phyloP scores from a whole-genome alignment of 106 monocot genomes.

The Acanthochlamys bracteata region DNA sequence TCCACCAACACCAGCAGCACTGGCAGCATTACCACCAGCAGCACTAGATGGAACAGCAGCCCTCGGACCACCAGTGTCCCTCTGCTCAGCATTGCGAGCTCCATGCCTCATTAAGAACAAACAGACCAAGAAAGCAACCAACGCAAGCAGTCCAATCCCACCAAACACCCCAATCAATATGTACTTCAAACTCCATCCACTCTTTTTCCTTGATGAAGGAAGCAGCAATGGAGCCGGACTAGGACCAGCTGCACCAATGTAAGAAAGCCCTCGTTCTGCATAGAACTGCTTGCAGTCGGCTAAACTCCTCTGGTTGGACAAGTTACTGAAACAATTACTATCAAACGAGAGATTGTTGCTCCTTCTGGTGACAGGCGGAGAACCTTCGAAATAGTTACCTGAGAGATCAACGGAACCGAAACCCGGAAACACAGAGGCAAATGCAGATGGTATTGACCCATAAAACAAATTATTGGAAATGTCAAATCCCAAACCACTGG shows the following conservation, averaged over 20 bases:
- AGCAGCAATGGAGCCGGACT: slow-evolving; percentile 8
- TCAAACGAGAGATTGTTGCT: slow-evolving; percentile 20
- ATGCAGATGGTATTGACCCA: slow-evolving; percentile 24
- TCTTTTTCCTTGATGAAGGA: slow-evolving; percentile 23
- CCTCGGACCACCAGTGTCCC: slow-evolving; percentile 2
- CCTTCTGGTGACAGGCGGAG: slow-evolving; percentile 1
- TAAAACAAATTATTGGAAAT: slow-evolving; percentile 64
- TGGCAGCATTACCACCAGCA: neutral
- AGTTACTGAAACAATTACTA: slow-evolving; percentile 48
- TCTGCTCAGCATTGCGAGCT: slow-evolving; percentile 10
- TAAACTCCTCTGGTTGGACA: slow-evolving; percentile 30
- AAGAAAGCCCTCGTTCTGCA: slow-evolving; percentile 31
- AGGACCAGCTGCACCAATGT: slow-evolving; percentile 20
- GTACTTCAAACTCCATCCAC: slow-evolving; percentile 29
- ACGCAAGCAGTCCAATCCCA: slow-evolving; percentile 27
- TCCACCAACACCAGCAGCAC: slow-evolving; percentile 5
- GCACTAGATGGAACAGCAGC: neutral
- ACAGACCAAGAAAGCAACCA: slow-evolving; percentile 24
- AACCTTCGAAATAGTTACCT: slow-evolving; percentile 62
- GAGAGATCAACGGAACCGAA: slow-evolving; percentile 42
- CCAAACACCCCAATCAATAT: slow-evolving; percentile 54
- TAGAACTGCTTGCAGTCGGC: slow-evolving; percentile 57
- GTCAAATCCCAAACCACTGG: slow-evolving; percentile 15
- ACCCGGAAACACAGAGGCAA: slow-evolving; percentile 11
- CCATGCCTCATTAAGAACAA: slow-evolving; percentile 25